Evolutionary conservation across 306 rosid genomes (phyloP), one percentile per base, ranked within the genome.

Genomic region (Vigna nakashimae): DNA sequence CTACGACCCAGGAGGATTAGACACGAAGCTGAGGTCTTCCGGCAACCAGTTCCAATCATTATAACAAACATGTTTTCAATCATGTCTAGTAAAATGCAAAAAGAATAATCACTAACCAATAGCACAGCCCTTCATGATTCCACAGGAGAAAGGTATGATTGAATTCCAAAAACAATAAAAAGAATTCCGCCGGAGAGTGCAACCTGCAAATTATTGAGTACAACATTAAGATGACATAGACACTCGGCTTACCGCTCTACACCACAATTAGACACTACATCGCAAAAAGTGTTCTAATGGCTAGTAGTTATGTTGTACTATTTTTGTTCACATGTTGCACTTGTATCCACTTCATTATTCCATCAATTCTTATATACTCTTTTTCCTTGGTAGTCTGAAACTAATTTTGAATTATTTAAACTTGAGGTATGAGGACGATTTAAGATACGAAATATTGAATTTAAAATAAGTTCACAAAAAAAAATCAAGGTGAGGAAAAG

Each of bases 151-250:
- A 94, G 91, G 88, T 82, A 92, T 32, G 98, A 94, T 51, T 94
- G 98, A 73, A 94, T 87, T 55, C 98, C 97, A 51, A 94, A 94
- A 82, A 88, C 89, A 65, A 92, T 87, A 83, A 92, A 92, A 53
- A 94, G 93, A 84, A 94, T 55, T 73, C 95, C 97, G 75, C 98
- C 94, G 5, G 94, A 89, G 72, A 94, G 85, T 45, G 91, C 94
- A 88, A 94, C 88, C 97, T 94, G 91, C 55, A 80, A 89, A 51
- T 73, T 40, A 65, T 76, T 49, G 78, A 81, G 34, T 6, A 63
- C 72, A 69, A 15, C 59, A 60, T 67, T 80, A 15, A 77, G 58
- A 84, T 30, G 53, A 57, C 55, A 73, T 60, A 65, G 52, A 73
- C 28, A 7, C 63, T 10, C 40, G 22, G 77, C 82, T 79, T 79